These are phyloP conservation scores for Ustulina deusta DNA, from an alignment of 2,329 filamentous ascomycete genomes.

Conservation along the genomic window DNA sequence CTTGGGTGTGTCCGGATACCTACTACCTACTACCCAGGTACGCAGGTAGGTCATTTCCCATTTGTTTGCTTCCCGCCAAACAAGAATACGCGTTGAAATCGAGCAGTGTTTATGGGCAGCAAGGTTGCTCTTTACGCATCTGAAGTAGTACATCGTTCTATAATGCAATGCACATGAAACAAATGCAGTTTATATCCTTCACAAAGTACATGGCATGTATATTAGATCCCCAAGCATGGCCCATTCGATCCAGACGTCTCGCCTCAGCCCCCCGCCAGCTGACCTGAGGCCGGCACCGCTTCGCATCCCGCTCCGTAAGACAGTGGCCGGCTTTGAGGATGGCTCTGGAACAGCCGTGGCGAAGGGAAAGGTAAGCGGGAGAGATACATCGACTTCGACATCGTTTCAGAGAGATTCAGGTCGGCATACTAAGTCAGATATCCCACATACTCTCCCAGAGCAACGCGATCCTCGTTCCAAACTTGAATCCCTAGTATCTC, in stretches of 20 bases:
- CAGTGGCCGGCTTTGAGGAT: slow-evolving; percentile 2
- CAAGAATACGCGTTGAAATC: neutral
- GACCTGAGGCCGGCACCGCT: slow-evolving; percentile 36
- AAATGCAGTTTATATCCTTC: slow-evolving; percentile 19
- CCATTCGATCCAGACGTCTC: slow-evolving; percentile 17
- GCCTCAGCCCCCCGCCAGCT: slow-evolving; percentile 14
- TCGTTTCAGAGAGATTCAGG: neutral
- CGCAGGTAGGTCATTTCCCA: too few species aligned
- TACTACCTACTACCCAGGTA: too few species aligned
- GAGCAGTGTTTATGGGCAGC: neutral
- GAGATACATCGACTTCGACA: neutral
- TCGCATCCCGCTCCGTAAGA: slow-evolving; percentile 32
- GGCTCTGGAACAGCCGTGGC: neutral
- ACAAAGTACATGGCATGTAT: slow-evolving; percentile 15
- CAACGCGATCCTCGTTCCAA: slow-evolving; percentile 38
- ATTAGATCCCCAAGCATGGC: slow-evolving; percentile 29
- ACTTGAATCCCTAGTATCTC: slow-evolving; percentile 51
- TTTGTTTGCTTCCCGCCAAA: neutral
- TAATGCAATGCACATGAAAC: slow-evolving; percentile 30
- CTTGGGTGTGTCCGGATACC: neutral
- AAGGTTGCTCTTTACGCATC: slow-evolving; percentile 28
- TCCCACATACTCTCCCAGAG: slow-evolving; percentile 29
- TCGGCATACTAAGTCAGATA: slow-evolving; percentile 11
- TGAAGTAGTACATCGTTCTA: neutral
- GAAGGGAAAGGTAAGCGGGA: neutral